Evolutionary conservation across 805 yeast genomes (phyloP), one percentile per base, ranked within the genome.

Genomic region (Metschnikowia shivogae): DNA sequence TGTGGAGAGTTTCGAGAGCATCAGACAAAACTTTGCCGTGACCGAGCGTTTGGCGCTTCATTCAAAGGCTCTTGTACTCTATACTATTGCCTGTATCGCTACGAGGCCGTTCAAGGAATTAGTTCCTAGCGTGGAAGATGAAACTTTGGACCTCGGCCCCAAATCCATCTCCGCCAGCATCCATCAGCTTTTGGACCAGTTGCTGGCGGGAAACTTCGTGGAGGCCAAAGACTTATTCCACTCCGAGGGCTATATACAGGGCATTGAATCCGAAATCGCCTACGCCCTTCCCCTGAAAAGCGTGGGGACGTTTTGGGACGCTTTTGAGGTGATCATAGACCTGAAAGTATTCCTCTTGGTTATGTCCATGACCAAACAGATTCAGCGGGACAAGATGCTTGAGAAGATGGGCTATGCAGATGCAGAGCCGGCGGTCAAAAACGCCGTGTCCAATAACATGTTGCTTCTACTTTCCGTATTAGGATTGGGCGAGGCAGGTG

Each of bases 91-190:
- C 2, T 47, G 57, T 19, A 50, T 65, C 2, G 59, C 64, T 6
- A 40, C 60, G 10, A 55, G 59, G 44, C 69, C 72, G 9, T 65
- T 64, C 53, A 60, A 56, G 33, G 56, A 55, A 12, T 50, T 67
- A 30, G 33, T 36, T 12, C 45, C 50, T 20, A 31, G 36, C 22
- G 42, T 39, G 17, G 45, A 46, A 20, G 53, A 49, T 19, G 40
- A 60, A 3, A 55, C 63, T 32, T 39, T 61, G n/a, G 61, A 61
- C 28, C 26, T 48, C 13, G 64, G 46, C 47, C n/a, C 20, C 36
- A 5, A 34, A 32, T 32, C 14, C 39, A 34, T 42, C 9, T 44
- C 20, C 33, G 42, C 47, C 14, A 26, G 31, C 3, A 36, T 44
- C 7, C 48, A 54, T 34, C 36, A 50, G 1, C 42, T 59, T 1